Evolutionary conservation across 116 monocot genomes (phyloP), one percentile per base, ranked within the genome.

Genomic region (Papilionanthe hybrid): DNA sequence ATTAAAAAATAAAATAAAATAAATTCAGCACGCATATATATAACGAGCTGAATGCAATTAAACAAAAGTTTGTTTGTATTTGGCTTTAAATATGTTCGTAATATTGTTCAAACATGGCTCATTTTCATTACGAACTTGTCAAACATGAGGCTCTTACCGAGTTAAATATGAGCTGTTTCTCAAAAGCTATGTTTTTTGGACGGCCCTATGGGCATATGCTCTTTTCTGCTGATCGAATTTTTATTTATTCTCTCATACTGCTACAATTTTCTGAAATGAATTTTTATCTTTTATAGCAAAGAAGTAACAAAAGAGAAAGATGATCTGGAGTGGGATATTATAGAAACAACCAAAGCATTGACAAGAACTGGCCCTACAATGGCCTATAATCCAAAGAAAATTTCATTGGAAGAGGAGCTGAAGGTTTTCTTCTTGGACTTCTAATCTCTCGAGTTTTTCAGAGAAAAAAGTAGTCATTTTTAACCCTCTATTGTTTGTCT

Each of bases 301-400:
- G 94, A 97, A 83, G 82, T 97, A 50, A 85, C 87, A 9, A 97
- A 97, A 79, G 94, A 94, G 83, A 97, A 92, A 77, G 97, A 97
- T 78, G 90, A 97, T 83, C 77, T 92, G 11, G 94, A 94, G 69
- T 97, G 97, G 97, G 92, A 94, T 78, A 83, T 91, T 6, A 89
- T 94, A 79, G 91, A 97, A 76, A 88, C 77, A 56, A 92, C 85
- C 17, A 97, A 85, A 88, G 87, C 94, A 11, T 77, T 97, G 48
- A 79, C 91, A 41, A 84, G 97, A 91, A 92, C 92, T 42, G 97
- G 94, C 30, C 97, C 97, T 20, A 82, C 75, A 72, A 86, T 86
- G 2, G 86, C 87, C 43, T 91, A 97, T 83, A 88, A 88, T 48
- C 94, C 90, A 0, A 92, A 93, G 83, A 97, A 92, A 44, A 82